phyloP scores from a whole-genome alignment of 805 yeast species.

The Wickerhamiella alocasiicola region DNA sequence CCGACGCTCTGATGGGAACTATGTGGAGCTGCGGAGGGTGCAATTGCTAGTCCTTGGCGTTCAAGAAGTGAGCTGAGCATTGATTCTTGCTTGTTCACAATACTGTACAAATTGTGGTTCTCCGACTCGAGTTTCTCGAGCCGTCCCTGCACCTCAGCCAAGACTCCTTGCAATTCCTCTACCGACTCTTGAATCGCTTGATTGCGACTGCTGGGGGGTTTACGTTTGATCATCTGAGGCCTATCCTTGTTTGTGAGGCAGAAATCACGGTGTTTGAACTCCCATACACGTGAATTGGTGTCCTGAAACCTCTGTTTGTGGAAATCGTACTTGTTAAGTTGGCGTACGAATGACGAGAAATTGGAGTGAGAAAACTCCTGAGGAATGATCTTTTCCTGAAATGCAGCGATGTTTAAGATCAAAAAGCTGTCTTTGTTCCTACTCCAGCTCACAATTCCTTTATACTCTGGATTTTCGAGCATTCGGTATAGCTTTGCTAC shows the following conservation, averaged over 20 bases:
- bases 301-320: conserved; percentile 72
- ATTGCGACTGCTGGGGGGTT: conserved; percentile 25
- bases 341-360: conserved; percentile 90
- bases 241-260: conserved; percentile 62
- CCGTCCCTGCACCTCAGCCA: conserved; percentile 21
- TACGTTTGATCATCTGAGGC: conserved; percentile 76
- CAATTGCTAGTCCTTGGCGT: not conserved
- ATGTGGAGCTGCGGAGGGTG: not conserved
- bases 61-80: not conserved
- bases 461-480: conserved; percentile 71
- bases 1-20: not conserved
- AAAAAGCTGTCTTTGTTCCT: conserved; percentile 75
- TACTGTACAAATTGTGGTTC: conserved; percentile 7
- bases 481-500: conserved; percentile 43
- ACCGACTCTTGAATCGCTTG: conserved; percentile 19
- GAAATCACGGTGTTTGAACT: conserved; percentile 86
- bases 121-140: conserved; percentile 19
- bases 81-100: conserved; percentile 6
- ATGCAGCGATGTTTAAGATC: conserved; percentile 45
- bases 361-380: conserved; percentile 89
- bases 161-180: conserved; percentile 25
- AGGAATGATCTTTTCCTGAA: conserved; percentile 47
- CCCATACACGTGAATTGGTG: conserved; percentile 43
- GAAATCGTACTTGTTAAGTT: conserved; percentile 91
- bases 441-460: conserved; percentile 75